Evolutionary conservation across 2,329 filamentous ascomycete genomes (phyloP).

Genomic region (Camillea tinctor): DNA sequence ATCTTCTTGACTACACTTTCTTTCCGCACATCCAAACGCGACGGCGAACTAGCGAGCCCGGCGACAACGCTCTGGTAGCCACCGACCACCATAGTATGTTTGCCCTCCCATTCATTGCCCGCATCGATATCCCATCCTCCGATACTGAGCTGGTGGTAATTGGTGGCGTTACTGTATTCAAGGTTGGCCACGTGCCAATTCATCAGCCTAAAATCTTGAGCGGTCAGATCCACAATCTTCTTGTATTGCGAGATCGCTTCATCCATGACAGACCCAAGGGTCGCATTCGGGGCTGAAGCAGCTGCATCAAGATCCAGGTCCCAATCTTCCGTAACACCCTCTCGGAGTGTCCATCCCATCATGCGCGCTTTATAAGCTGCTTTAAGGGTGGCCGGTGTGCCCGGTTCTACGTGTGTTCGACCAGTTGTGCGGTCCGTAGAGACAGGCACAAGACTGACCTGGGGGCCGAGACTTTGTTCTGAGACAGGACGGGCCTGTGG

Average conservation of each 20-base stretch:
- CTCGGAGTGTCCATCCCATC: conserved; percentile 79
- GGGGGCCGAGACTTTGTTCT: conserved; percentile 52
- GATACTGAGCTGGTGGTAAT: conserved; percentile 82
- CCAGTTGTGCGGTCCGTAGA: conserved; percentile 70
- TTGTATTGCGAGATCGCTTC: conserved; percentile 88
- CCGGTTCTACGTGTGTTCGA: conserved; percentile 68
- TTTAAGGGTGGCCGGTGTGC: conserved; percentile 65
- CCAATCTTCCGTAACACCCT: conserved; percentile 59
- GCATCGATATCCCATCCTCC: conserved; percentile 96
- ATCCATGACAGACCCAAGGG: conserved; percentile 87
- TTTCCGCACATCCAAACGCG: conserved; percentile 73
- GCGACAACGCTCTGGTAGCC: conserved; percentile 93
- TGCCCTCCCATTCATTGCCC: conserved; percentile 95
- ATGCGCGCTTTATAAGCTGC: conserved; percentile 73
- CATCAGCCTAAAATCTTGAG: conserved; percentile 84
- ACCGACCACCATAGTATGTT: conserved; percentile 88
- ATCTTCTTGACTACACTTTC: conserved; percentile 72
- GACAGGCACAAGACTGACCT: conserved; percentile 59
- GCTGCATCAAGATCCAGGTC: conserved; percentile 71
- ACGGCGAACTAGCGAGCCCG: conserved; percentile 76
- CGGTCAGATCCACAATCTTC: conserved; percentile 74
- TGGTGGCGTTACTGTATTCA: conserved; percentile 94
- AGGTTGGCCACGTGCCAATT: conserved; percentile 99
- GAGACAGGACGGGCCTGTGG: conserved; percentile 53
- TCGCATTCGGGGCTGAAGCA: conserved; percentile 64